Conservation (phyloP, 2,329 filamentous ascomycete genomes). For the Geoglossum cookeanum region DNA sequence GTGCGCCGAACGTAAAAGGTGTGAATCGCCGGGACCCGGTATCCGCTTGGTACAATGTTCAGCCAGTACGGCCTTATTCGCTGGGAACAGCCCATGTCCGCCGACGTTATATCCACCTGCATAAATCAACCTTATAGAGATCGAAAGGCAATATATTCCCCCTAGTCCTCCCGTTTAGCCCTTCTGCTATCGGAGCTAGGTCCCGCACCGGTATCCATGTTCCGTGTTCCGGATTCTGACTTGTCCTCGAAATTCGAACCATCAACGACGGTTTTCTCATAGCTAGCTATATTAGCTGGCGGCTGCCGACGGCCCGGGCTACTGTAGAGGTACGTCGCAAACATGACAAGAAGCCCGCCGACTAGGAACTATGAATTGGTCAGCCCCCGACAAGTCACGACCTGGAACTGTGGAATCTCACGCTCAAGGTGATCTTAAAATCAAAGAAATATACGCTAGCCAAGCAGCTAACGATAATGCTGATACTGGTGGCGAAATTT, state of each 20-base stretch:
- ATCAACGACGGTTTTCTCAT: constrained; percentile 54
- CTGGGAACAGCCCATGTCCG: not conserved
- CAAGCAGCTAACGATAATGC: constrained; percentile 70
- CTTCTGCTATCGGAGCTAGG: constrained; percentile 22
- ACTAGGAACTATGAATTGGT: constrained; percentile 49
- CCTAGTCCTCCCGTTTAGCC: constrained; percentile 20
- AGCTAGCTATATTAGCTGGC: constrained; percentile 46
- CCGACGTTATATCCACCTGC: not conserved
- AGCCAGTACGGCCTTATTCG: not conserved
- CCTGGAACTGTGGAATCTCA: constrained; percentile 28
- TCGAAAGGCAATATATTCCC: not conserved
- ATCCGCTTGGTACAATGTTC: not conserved
- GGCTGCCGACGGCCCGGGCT: constrained; percentile 43
- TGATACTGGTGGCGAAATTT: constrained; percentile 84
- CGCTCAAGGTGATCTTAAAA: constrained; percentile 50
- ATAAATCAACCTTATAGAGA: not conserved
- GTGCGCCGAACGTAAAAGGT: not conserved
- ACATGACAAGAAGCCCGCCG: constrained; percentile 60
- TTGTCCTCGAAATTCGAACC: constrained; percentile 21
- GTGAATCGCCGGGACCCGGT: too few species aligned
- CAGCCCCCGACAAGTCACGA: not conserved
- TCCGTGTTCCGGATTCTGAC: constrained; percentile 22
- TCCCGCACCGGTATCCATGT: constrained; percentile 30
- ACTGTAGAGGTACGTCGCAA: constrained; percentile 73
- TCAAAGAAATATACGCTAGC: constrained; percentile 76